Percentiles rank a stretch among this genome's conserved stretches.
Conservation (phyloP, 2,329 filamentous ascomycete species). For the Metarhizium robertsii region DNA sequence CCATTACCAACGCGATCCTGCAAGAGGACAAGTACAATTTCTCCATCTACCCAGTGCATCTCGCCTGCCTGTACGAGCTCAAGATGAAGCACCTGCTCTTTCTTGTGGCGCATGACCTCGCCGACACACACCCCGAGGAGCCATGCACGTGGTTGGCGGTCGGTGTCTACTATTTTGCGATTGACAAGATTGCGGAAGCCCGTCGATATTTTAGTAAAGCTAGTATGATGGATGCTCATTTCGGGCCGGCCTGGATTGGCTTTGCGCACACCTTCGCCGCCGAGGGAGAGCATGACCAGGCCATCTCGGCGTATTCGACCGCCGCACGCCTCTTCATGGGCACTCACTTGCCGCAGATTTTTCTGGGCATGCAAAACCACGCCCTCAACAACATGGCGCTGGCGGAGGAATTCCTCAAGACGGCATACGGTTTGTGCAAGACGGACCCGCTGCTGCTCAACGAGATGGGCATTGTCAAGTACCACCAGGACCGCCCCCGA, state of each 20-base stretch:
- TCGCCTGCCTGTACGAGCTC: slow-evolving; percentile 85
- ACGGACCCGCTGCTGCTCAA: slow-evolving; percentile 87
- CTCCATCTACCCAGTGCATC: slow-evolving; percentile 76
- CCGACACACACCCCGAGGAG: slow-evolving; percentile 84
- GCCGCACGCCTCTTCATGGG: slow-evolving; percentile 93
- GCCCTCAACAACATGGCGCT: slow-evolving; percentile 90
- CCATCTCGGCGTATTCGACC: slow-evolving; percentile 94
- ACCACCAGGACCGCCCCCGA: slow-evolving; percentile 73
- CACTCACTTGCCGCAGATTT: slow-evolving; percentile 90
- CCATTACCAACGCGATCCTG: slow-evolving; percentile 75
- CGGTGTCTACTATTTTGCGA: slow-evolving; percentile 87
- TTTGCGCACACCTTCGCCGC: slow-evolving; percentile 98
- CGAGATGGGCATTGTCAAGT: slow-evolving; percentile 92
- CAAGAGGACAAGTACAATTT: slow-evolving; percentile 84
- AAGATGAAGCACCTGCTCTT: slow-evolving; percentile 82
- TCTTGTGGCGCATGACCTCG: slow-evolving; percentile 82
- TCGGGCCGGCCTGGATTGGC: slow-evolving; percentile 95
- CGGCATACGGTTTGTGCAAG: slow-evolving; percentile 73
- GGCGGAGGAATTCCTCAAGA: slow-evolving; percentile 88
- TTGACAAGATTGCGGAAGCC: slow-evolving; percentile 83
- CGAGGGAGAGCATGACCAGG: slow-evolving; percentile 96
- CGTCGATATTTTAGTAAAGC: slow-evolving; percentile 95
- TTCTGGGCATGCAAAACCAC: slow-evolving; percentile 96
- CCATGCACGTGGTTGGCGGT: slow-evolving; percentile 91
- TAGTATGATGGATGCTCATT: slow-evolving; percentile 95